A percentile compares a stretch with the other conserved stretches of the same genome.
These are phyloP conservation scores for Schrenkiella parvula DNA, from an alignment of 345 rosid species.

Conservation along the genomic window DNA sequence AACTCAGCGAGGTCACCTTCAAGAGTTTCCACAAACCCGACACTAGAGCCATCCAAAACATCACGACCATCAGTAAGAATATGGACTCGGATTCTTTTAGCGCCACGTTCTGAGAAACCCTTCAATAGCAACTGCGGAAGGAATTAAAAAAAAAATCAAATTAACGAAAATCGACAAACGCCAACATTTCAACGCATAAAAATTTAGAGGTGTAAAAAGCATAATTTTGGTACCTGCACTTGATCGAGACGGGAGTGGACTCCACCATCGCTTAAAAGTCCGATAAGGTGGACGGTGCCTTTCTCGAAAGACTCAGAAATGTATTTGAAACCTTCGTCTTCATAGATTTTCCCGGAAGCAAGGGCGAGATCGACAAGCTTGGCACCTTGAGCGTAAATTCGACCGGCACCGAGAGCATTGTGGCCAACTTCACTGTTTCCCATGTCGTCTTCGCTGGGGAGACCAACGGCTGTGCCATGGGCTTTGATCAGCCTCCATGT, in stretches of 20 bases:
- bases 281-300: slow-evolving; percentile 80
- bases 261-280: slow-evolving; percentile 91
- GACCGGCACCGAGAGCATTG: slow-evolving; percentile 97
- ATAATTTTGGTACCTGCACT: slow-evolving; percentile 47
- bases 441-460: slow-evolving; percentile 96
- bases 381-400: slow-evolving; percentile 96
- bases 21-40: slow-evolving; percentile 81
- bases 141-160: background rate
- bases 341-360: slow-evolving; percentile 82
- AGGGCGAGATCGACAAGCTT: slow-evolving; percentile 93
- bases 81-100: slow-evolving; percentile 90
- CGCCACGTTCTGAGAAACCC: slow-evolving; percentile 80
- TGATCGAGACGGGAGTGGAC: slow-evolving; percentile 98
- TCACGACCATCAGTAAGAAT: slow-evolving; percentile 97
- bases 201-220: background rate
- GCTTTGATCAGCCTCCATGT: slow-evolving; percentile 88
- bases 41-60: slow-evolving; percentile 94
- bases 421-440: slow-evolving; percentile 99
- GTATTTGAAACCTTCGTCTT: slow-evolving; percentile 78
- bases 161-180: background rate
- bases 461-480: slow-evolving; percentile 91
- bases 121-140: slow-evolving; percentile 61
- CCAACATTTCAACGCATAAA: background rate
- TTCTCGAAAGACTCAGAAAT: slow-evolving; percentile 53
- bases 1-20: slow-evolving; percentile 61